Conservation (phyloP, 768 basidiomycete species). For the Lentinula detonsa region DNA sequence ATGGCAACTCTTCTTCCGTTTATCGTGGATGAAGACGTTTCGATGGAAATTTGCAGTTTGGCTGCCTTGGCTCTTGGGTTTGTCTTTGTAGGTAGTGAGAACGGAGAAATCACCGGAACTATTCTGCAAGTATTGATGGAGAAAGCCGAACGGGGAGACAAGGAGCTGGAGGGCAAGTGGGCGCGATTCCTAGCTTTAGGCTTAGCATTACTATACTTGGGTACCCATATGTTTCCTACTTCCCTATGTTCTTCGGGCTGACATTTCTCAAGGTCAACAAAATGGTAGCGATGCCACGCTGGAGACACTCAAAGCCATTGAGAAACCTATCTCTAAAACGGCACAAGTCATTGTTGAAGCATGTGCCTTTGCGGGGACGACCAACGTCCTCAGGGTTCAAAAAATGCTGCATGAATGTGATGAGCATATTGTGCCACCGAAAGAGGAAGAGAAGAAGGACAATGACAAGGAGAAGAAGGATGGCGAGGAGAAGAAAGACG, state of each 20-base stretch:
- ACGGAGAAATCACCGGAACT: conserved; percentile 85
- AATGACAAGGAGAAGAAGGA: conserved; percentile 39
- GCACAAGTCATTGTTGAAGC: conserved; percentile 90
- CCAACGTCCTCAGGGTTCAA: conserved; percentile 92
- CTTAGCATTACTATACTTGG: conserved; percentile 85
- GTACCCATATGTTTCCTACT: conserved; percentile 33
- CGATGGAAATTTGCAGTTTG: conserved; percentile 86
- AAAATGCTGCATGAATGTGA: conserved; percentile 89
- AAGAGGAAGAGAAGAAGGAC: conserved; percentile 50
- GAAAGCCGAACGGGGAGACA: conserved; percentile 52
- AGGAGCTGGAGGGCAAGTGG: conserved; percentile 89
- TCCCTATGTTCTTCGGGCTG: background rate
- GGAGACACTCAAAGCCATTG: conserved; percentile 88
- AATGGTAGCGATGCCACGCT: conserved; percentile 92
- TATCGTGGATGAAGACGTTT: conserved; percentile 72
- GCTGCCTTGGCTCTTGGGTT: conserved; percentile 89
- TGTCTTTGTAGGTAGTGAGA: conserved; percentile 91
- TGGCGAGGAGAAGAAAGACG: conserved; percentile 51
- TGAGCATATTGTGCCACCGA: conserved; percentile 64
- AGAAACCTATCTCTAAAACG: conserved; percentile 86
- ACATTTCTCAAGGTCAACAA: conserved; percentile 60
- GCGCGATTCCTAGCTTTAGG: conserved; percentile 86
- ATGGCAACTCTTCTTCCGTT: conserved; percentile 71
- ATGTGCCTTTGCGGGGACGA: conserved; percentile 92
- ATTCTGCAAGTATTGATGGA: conserved; percentile 94